Base-by-base conservation (phyloP, 2,329 filamentous ascomycete species). In the Penicillium italicum region DNA sequence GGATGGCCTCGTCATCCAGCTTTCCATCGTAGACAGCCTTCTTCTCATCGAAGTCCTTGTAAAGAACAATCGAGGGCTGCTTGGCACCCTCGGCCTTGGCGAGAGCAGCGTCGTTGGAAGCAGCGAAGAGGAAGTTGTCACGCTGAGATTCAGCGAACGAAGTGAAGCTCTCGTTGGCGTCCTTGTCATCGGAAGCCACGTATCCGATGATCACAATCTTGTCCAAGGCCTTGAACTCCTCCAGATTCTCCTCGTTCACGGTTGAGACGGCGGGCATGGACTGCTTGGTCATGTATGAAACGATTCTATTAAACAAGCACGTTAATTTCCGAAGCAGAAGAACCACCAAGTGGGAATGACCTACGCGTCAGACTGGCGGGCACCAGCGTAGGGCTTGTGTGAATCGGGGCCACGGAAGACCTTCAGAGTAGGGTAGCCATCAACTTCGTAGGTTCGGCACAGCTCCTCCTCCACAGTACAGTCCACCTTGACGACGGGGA, bases 391-490 rank as follows among this genome's bases (percentile, higher is more conserved):
- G 62, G 92, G 88, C 63, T 84, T 81, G 73, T 90, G 78, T 74
- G 88, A 90, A 11, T 97, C 90, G 41, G 79, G 77, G 67, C 94
- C 93, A 69, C 93, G 91, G 91, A 99, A 99, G 79, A 99, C 85
- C 87, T 97, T 99, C 73, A 99, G 85, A 65, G 94, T 99, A 61
- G 94, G 94, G 83, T 99, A 99, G 64, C 94, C 94, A 82, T 97
- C 91, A 41, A 99, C 92, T 61, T 90, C 92, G 70, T 89, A 90
- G 67, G 85, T 81, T 77, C 91, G 85, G 85, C 94, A 99, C 65
- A 99, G 88, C 33, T 96, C 91, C 61, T 86, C 80, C 82, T 99
- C 90, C 75, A 89, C 91, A 72, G 93, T 97, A 84, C 94, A 97
- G 82, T 97, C 93, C 47, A 80, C 72, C 67, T 80, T 79, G 57